Base-by-base conservation (phyloP, 192 early-diverging fungal genomes). In the Lobosporangium transversale region DNA sequence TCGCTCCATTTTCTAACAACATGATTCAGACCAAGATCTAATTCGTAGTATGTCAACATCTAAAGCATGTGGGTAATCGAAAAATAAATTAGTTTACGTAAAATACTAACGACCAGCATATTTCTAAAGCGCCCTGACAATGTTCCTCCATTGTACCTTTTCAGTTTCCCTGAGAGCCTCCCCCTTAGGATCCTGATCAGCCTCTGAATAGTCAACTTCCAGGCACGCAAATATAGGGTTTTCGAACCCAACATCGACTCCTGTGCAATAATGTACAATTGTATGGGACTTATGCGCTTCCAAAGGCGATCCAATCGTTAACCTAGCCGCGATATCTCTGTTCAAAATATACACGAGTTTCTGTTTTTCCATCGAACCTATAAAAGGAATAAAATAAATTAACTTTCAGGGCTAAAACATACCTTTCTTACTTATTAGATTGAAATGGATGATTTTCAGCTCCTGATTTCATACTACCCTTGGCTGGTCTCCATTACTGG, bases 21-120 rank as follows among this genome's bases (percentile, higher is more conserved):
- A 78, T 98, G 98, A 80, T 99, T 99, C 26, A 99, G 85, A 20
- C 98, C 98, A 57, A 99, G 87, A 76, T 99, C 98, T 64, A 99
- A 81, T 80, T 99, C 98, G 62, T 98, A 98, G 62, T 94, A 97
- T 30, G 90, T 93, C 66, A 99, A 66, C 54, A 89, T 84, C 89
- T 91, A 73, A 21, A 29, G 20, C 32, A 3, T 6, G 36, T 9
- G 1, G 11, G 36, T 2, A 44, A 32, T 24, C n/a, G 0, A 35
- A 8, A 54, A 10, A 20, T 21, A 9, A 12, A 35, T 32, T 54
- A n/a, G 49, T 4, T 10, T 50, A 10, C 15, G 9, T 17, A 42
- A 42, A 42, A 42, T 42, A 42, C n/a, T n/a, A n/a, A n/a, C n/a
- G n/a, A n/a, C n/a, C n/a, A n/a, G n/a, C n/a, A n/a, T n/a, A n/a